These are phyloP conservation scores for Ballota nigra DNA, from an alignment of 257 asterid species.

Conservation along the genomic window DNA sequence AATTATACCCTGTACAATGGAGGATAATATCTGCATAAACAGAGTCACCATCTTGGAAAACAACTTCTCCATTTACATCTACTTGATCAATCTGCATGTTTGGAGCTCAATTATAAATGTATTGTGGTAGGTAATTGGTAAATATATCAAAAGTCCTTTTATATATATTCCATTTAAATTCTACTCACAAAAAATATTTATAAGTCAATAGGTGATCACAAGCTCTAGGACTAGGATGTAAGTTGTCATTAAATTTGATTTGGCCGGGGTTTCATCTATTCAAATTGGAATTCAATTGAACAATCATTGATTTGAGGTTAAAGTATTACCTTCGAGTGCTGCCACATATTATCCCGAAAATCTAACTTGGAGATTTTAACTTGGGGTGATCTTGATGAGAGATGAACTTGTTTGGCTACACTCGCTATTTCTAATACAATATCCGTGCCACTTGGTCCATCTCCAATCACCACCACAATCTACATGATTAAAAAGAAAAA, in stretches of 20 bases:
- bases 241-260: too few species aligned
- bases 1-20: constrained; percentile 57
- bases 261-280: too few species aligned
- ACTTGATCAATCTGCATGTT: constrained; percentile 38
- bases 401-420: constrained; percentile 61
- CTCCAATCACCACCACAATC: constrained; percentile 54
- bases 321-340: constrained; percentile 29
- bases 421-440: constrained; percentile 42
- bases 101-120: background rate
- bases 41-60: constrained; percentile 53
- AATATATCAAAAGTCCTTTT: too few species aligned
- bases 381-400: constrained; percentile 46
- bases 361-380: constrained; percentile 29
- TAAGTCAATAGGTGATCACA: too few species aligned
- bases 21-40: constrained; percentile 52
- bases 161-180: too few species aligned
- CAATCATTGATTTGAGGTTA: too few species aligned
- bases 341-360: constrained; percentile 30
- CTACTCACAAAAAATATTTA: too few species aligned
- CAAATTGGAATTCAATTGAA: too few species aligned
- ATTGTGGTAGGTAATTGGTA: too few species aligned
- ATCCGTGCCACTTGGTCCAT: constrained; percentile 55
- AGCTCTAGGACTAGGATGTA: too few species aligned
- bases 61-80: constrained; percentile 48
- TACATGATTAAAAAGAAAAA: too few species aligned